A percentile compares a stretch with the other conserved stretches of the same genome.
Conservation (phyloP, 345 rosid genomes). For the Linum tenue region DNA sequence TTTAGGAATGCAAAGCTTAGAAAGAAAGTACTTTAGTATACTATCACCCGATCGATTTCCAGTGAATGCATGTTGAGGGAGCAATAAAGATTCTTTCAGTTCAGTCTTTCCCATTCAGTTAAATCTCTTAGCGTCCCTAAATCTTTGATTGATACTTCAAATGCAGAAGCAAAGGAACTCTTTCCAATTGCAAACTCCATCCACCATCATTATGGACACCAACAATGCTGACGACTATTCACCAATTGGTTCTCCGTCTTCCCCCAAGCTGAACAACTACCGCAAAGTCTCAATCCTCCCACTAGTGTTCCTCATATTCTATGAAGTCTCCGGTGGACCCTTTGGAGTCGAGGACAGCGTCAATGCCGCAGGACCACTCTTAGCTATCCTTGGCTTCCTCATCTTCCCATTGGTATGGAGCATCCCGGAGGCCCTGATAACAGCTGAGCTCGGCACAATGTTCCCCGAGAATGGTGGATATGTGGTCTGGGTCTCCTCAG, state of each 20-base stretch:
- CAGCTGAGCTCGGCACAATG: constrained; percentile 2
- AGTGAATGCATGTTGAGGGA: too few species aligned
- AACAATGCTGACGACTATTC: not conserved
- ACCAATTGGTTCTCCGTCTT: not conserved
- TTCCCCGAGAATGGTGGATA: constrained; percentile 4
- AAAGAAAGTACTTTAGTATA: too few species aligned
- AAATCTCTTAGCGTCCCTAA: not conserved
- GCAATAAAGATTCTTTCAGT: too few species aligned
- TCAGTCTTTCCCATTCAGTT: not conserved
- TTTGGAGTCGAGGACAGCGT: constrained; percentile 7
- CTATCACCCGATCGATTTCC: not conserved
- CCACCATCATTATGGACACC: not conserved
- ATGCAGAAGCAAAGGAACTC: not conserved
- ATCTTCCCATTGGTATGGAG: constrained; percentile 5
- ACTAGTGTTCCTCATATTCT: not conserved
- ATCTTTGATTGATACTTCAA: not conserved
- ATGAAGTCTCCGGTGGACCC: constrained; percentile 3
- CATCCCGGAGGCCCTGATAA: not conserved
- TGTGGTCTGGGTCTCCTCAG: constrained; percentile 3
- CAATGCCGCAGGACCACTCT: not conserved
- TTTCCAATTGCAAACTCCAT: too few species aligned
- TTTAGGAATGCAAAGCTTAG: too few species aligned
- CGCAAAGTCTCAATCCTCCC: constrained; percentile 2
- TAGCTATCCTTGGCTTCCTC: not conserved
- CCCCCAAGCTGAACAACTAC: not conserved